Evolutionary conservation across 1,139 yeast genomes (phyloP).

Genomic region (Ogataea hybrid): DNA sequence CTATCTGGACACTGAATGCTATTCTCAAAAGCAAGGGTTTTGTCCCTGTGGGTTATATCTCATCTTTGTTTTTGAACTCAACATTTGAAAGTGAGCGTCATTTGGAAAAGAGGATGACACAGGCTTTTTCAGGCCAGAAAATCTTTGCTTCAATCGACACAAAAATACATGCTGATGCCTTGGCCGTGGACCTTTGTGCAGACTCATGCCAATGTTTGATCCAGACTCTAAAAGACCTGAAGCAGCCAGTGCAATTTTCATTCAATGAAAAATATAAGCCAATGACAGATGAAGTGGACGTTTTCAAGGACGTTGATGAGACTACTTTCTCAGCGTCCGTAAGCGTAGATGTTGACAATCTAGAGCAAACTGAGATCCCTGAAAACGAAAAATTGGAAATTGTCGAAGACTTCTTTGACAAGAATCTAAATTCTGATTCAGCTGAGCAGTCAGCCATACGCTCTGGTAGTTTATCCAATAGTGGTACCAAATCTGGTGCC

Average conservation of each 20-base stretch:
- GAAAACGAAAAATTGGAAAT: slow-evolving; percentile 21
- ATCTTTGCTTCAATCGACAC: slow-evolving; percentile 38
- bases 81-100: slow-evolving; percentile 10
- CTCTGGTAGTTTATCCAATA: slow-evolving; percentile 3
- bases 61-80: slow-evolving; percentile 42
- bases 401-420: slow-evolving; percentile 30
- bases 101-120: background rate
- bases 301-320: slow-evolving; percentile 49
- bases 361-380: background rate
- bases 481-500: slow-evolving; percentile 5
- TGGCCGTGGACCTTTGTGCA: slow-evolving; percentile 67
- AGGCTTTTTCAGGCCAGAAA: background rate
- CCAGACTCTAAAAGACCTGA: slow-evolving; percentile 69
- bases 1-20: slow-evolving; percentile 35
- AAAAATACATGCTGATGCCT: slow-evolving; percentile 47
- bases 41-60: slow-evolving; percentile 44
- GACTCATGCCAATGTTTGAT: slow-evolving; percentile 75
- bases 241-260: slow-evolving; percentile 58
- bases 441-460: slow-evolving; percentile 12
- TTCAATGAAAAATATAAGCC: slow-evolving; percentile 56
- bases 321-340: slow-evolving; percentile 7
- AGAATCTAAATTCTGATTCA: slow-evolving; percentile 6
- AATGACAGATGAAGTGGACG: slow-evolving; percentile 39
- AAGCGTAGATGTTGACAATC: background rate
- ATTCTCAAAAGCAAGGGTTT: slow-evolving; percentile 42